These are phyloP conservation scores for Staphylotrichum longicolle DNA, from an alignment of 495 filamentous ascomycete species.

Conservation along the genomic window DNA sequence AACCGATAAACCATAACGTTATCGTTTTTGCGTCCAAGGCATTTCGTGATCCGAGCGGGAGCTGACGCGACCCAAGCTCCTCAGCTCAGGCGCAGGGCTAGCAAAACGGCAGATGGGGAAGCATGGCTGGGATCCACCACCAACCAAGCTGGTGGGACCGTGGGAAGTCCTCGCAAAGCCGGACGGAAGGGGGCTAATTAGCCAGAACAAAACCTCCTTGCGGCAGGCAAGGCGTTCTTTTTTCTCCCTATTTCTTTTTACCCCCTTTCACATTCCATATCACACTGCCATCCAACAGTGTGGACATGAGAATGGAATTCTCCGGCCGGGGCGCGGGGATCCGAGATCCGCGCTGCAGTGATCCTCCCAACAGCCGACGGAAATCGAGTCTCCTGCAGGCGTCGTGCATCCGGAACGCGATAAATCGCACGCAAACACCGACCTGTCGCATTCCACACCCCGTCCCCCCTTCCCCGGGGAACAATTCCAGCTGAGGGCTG, in stretches of 20 bases:
- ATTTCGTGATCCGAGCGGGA: background rate
- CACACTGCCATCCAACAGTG: background rate
- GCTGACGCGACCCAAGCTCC: background rate
- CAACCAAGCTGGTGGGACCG: constrained; percentile 7
- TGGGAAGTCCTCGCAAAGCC: too few species aligned
- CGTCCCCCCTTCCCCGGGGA: background rate
- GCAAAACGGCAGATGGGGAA: constrained; percentile 1
- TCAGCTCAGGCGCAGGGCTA: too few species aligned
- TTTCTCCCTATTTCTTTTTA: background rate
- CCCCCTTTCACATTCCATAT: too few species aligned
- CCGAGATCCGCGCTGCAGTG: background rate
- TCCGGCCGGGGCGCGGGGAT: background rate
- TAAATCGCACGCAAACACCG: background rate
- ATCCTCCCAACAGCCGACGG: background rate
- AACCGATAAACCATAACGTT: too few species aligned
- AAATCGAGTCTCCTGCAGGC: background rate
- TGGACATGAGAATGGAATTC: background rate
- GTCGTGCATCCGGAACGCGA: constrained; percentile 1
- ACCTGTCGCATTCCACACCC: background rate
- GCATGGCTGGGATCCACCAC: constrained; percentile 3
- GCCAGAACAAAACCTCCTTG: background rate
- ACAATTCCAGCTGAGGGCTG: too few species aligned
- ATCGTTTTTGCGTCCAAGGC: too few species aligned
- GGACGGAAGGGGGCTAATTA: background rate
- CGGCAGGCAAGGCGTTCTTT: background rate